Conservation (phyloP, 2,329 filamentous ascomycete genomes). For the Aspergillus eucalypticola region DNA sequence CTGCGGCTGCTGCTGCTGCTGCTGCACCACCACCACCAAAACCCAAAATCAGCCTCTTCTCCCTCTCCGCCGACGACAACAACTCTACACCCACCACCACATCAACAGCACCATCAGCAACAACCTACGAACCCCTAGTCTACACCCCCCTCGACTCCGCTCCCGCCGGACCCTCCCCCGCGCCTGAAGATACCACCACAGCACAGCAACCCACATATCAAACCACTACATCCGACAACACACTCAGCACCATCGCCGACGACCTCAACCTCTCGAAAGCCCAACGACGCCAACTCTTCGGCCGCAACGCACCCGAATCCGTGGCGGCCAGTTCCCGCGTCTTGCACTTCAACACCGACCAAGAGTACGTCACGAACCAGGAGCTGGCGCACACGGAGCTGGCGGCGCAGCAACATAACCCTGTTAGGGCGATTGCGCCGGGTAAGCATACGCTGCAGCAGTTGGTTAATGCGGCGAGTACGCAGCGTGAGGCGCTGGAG, state of each 20-base stretch:
- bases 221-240: slow-evolving; percentile 4
- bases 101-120: slow-evolving; percentile 6
- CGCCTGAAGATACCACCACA: slow-evolving; percentile 12
- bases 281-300: slow-evolving; percentile 81
- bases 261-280: slow-evolving; percentile 77
- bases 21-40: slow-evolving; percentile 30
- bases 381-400: slow-evolving; percentile 64
- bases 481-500: slow-evolving; percentile 82
- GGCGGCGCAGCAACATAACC: slow-evolving; percentile 66
- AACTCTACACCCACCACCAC: slow-evolving; percentile 1
- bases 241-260: slow-evolving; percentile 59
- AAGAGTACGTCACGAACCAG: slow-evolving; percentile 85
- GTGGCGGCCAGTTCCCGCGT: slow-evolving; percentile 57
- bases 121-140: slow-evolving; percentile 44
- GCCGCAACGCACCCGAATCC: slow-evolving; percentile 57
- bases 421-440: slow-evolving; percentile 77
- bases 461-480: slow-evolving; percentile 78
- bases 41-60: slow-evolving; percentile 49
- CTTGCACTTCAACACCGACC: slow-evolving; percentile 84
- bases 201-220: not conserved
- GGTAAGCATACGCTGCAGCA: slow-evolving; percentile 89
- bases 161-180: slow-evolving; percentile 21
- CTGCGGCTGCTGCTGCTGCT: slow-evolving; percentile 11
- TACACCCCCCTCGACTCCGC: slow-evolving; percentile 34
- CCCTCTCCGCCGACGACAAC: slow-evolving; percentile 35